Conservation (phyloP, 352 stramenopile genomes). For the Pythium phragmiticola region DNA sequence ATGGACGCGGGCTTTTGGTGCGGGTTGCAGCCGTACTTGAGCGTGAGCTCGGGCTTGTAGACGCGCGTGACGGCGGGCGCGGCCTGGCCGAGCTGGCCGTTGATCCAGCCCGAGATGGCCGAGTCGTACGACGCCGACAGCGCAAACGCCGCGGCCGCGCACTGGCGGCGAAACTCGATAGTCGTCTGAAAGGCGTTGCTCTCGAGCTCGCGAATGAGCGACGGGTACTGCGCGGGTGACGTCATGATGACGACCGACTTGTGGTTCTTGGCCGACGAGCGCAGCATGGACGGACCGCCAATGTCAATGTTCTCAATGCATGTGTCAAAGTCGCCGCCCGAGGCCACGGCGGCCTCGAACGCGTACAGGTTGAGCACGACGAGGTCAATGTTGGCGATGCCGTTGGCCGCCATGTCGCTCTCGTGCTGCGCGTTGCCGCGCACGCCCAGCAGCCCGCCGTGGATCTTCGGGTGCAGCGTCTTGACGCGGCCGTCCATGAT, state of each 20-base stretch:
- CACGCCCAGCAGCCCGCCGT: constrained; percentile 97
- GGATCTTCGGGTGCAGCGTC: constrained; percentile 99
- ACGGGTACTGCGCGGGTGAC: constrained; percentile 93
- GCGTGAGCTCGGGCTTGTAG: constrained; percentile 93
- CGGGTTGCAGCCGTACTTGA: constrained; percentile 98
- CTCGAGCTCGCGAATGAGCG: constrained; percentile 92
- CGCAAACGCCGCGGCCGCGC: constrained; percentile 74
- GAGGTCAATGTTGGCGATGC: constrained; percentile 98
- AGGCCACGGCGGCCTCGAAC: constrained; percentile 97
- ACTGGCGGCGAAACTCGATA: constrained; percentile 87
- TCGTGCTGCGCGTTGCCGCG: constrained; percentile 97
- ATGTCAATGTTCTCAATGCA: constrained; percentile 99
- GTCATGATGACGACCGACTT: constrained; percentile 98
- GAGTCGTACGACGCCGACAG: constrained; percentile 94
- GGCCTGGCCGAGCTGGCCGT: constrained; percentile 81
- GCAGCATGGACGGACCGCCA: constrained; percentile 98
- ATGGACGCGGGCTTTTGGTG: constrained; percentile 97
- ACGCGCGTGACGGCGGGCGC: constrained; percentile 87
- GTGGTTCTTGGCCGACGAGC: constrained; percentile 99
- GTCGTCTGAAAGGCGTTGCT: constrained; percentile 91
- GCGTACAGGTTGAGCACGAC: constrained; percentile 99
- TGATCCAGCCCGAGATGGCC: constrained; percentile 97
- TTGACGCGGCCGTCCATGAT: constrained; percentile 99
- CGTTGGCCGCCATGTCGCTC: constrained; percentile 94
- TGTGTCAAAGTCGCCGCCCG: constrained; percentile 93